Conservation (phyloP, 2,329 filamentous ascomycete species). For the Colletotrichum sp. region DNA sequence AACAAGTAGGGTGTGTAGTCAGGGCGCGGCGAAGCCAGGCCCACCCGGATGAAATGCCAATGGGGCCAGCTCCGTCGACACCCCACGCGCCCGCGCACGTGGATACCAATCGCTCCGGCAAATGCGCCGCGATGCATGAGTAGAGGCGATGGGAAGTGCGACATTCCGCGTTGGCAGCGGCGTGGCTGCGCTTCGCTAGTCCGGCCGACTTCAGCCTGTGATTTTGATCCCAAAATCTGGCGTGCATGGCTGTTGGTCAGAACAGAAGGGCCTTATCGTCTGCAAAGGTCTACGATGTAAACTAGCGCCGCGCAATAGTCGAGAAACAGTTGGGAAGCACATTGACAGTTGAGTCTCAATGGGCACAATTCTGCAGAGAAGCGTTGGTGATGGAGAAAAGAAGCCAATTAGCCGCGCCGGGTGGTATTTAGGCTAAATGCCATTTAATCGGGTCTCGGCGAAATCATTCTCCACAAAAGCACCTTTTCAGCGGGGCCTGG, state of each 20-base stretch:
- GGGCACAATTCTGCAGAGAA: background rate
- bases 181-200: background rate
- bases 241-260: background rate
- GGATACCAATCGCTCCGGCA: background rate
- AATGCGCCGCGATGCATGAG: background rate
- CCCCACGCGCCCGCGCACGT: slow-evolving; percentile 5
- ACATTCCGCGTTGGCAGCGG: background rate
- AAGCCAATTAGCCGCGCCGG: slow-evolving; percentile 18
- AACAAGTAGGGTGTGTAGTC: background rate
- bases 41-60: slow-evolving; percentile 14
- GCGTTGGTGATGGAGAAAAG: background rate
- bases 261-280: background rate
- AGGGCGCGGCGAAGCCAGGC: background rate
- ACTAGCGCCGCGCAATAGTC: background rate
- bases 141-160: background rate
- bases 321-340: background rate
- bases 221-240: background rate
- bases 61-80: background rate
- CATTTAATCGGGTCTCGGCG: slow-evolving; percentile 6
- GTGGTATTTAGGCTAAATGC: slow-evolving; percentile 20
- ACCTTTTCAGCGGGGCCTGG: background rate
- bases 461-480: slow-evolving; percentile 1
- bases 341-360: background rate
- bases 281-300: background rate
- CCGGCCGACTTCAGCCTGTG: background rate